A percentile compares a stretch with the other conserved stretches of the same genome.
phyloP scores from a whole-genome alignment of 768 basidiomycete genomes.

The Pseudohyphozyma bogoriensis region DNA sequence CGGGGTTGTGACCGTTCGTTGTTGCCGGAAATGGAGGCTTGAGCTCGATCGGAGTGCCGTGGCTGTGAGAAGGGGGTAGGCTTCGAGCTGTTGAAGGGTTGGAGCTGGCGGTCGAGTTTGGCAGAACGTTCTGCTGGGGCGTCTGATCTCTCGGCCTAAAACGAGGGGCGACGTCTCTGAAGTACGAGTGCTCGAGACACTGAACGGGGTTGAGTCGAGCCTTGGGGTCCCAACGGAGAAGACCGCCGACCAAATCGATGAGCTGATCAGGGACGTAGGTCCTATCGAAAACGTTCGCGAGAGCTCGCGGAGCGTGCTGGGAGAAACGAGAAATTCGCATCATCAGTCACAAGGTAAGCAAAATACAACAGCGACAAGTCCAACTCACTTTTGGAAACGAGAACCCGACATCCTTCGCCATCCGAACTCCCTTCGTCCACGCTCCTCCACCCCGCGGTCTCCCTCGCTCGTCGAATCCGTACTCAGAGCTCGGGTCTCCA shows the following conservation, averaged over 20 bases:
- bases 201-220: conserved; percentile 72
- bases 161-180: conserved; percentile 54
- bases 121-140: conserved; percentile 33
- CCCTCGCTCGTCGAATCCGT: conserved; percentile 63
- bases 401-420: conserved; percentile 79
- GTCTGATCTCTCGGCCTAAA: too few species aligned
- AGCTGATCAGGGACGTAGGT: conserved; percentile 65
- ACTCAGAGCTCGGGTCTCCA: conserved; percentile 77
- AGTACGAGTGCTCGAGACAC: conserved; percentile 81
- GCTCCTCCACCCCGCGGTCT: conserved; percentile 70
- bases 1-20: neutral
- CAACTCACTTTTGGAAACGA: conserved; percentile 71
- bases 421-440: conserved; percentile 74
- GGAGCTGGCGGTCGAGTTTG: conserved; percentile 12
- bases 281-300: conserved; percentile 58
- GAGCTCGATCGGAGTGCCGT: neutral
- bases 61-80: conserved; percentile 27
- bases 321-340: neutral
- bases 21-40: neutral
- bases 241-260: conserved; percentile 80
- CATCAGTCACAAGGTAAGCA: neutral
- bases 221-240: conserved; percentile 85
- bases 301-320: conserved; percentile 39
- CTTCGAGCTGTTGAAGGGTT: too few species aligned
- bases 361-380: neutral